phyloP scores from a whole-genome alignment of 192 early-diverging fungal genomes.

The Backusella psychrophila region DNA sequence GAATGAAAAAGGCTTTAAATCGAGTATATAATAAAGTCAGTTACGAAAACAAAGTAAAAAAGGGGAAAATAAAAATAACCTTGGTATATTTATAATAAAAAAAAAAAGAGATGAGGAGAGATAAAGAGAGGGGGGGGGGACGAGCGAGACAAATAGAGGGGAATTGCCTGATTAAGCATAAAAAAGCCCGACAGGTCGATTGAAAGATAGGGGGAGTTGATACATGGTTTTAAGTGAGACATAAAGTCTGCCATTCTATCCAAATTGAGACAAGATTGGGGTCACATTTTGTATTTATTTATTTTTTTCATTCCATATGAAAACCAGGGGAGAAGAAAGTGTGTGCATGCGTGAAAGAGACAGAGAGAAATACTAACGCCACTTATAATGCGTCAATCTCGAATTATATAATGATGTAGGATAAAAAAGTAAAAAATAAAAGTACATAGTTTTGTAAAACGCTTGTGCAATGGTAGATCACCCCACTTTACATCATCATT shows the following conservation, averaged over 20 bases:
- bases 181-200: not conserved
- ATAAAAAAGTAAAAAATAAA: not conserved
- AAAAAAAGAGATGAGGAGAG: not conserved
- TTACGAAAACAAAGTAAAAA: constrained; percentile 4
- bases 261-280: not conserved
- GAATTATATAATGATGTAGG: not conserved
- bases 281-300: not conserved
- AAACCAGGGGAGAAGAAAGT: not conserved
- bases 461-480: not conserved
- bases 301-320: not conserved
- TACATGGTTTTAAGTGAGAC: constrained; percentile 1
- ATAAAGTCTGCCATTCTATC: not conserved
- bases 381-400: not conserved
- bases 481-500: not conserved
- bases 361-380: not conserved
- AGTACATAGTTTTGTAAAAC: not conserved
- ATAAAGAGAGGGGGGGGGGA: not conserved
- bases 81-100: not conserved
- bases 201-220: constrained; percentile 2
- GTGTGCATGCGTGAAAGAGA: not conserved
- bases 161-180: constrained; percentile 7
- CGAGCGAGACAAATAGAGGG: not conserved
- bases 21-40: not conserved
- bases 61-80: not conserved
- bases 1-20: not conserved